A percentile compares a stretch with the other conserved stretches of the same genome.
Evolutionary conservation across 352 stramenopile genomes (phyloP).

Genomic region (Phytophthora tentaculata): DNA sequence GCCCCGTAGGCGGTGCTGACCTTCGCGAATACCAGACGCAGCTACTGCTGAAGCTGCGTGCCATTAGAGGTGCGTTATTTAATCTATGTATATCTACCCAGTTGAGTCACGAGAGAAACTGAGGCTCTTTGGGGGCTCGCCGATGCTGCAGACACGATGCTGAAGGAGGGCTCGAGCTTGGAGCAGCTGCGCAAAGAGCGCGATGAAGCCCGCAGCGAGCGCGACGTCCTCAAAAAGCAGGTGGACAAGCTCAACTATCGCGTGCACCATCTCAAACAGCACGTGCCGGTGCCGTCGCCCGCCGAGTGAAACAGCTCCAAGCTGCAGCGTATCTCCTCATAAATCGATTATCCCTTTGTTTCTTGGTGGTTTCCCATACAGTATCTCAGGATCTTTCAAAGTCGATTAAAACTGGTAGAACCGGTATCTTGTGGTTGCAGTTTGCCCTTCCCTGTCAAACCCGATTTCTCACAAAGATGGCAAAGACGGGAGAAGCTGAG

Average conservation of each 20-base stretch:
- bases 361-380: neutral
- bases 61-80: slow-evolving; percentile 65
- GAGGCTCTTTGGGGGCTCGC: neutral
- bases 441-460: slow-evolving; percentile 24
- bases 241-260: slow-evolving; percentile 85
- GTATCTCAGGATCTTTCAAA: slow-evolving; percentile 7
- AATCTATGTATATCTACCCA: too few relatives aligned
- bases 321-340: slow-evolving; percentile 5
- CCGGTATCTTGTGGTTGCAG: slow-evolving; percentile 4
- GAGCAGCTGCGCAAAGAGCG: slow-evolving; percentile 70
- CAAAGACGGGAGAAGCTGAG: slow-evolving; percentile 36
- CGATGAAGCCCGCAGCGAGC: slow-evolving; percentile 61
- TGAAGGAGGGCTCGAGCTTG: slow-evolving; percentile 62
- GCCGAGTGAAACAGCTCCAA: slow-evolving; percentile 34
- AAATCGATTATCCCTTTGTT: slow-evolving; percentile 11
- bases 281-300: slow-evolving; percentile 53
- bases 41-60: slow-evolving; percentile 62
- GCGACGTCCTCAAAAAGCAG: slow-evolving; percentile 70
- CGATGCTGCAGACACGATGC: slow-evolving; percentile 59
- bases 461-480: slow-evolving; percentile 33
- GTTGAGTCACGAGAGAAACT: too few relatives aligned
- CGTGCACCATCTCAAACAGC: slow-evolving; percentile 76
- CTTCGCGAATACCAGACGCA: slow-evolving; percentile 76
- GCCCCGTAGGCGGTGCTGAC: slow-evolving; percentile 64
- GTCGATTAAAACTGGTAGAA: neutral